A percentile compares a stretch with the other conserved stretches of the same genome.
Evolutionary conservation across 2,329 filamentous ascomycete species (phyloP).

Genomic region (Alternaria triticina): DNA sequence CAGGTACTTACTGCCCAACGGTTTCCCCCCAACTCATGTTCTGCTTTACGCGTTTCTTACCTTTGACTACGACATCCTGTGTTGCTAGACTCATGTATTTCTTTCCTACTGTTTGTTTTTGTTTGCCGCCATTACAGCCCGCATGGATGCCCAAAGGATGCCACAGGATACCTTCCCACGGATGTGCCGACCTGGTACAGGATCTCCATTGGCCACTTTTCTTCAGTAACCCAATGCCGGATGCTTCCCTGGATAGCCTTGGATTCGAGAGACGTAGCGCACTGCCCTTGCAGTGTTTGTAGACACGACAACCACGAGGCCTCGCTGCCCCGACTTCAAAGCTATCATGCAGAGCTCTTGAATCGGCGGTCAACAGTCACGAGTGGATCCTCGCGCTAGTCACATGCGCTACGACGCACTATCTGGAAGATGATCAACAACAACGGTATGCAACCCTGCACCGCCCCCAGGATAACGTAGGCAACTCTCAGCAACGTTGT

Average conservation of each 20-base stretch:
- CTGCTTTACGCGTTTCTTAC: conserved; percentile 30
- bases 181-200: conserved; percentile 22
- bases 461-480: conserved; percentile 28
- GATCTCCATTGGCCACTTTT: conserved; percentile 28
- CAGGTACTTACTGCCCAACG: conserved; percentile 53
- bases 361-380: conserved; percentile 31
- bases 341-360: conserved; percentile 35
- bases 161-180: conserved; percentile 26
- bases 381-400: conserved; percentile 29
- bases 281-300: conserved; percentile 36
- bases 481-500: conserved; percentile 28
- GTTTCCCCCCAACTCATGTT: conserved; percentile 36
- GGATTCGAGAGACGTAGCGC: conserved; percentile 18
- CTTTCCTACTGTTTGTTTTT: conserved; percentile 28
- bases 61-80: conserved; percentile 26
- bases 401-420: conserved; percentile 26
- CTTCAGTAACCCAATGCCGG: conserved; percentile 22
- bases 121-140: conserved; percentile 43
- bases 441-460: conserved; percentile 21
- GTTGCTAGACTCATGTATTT: conserved; percentile 34
- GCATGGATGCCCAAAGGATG: conserved; percentile 26
- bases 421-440: conserved; percentile 19
- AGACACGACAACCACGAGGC: conserved; percentile 34
- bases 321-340: conserved; percentile 33
- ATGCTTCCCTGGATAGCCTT: conserved; percentile 9